Base-by-base conservation (phyloP, 306 rosid species). In the Trichosanthes truncata region DNA sequence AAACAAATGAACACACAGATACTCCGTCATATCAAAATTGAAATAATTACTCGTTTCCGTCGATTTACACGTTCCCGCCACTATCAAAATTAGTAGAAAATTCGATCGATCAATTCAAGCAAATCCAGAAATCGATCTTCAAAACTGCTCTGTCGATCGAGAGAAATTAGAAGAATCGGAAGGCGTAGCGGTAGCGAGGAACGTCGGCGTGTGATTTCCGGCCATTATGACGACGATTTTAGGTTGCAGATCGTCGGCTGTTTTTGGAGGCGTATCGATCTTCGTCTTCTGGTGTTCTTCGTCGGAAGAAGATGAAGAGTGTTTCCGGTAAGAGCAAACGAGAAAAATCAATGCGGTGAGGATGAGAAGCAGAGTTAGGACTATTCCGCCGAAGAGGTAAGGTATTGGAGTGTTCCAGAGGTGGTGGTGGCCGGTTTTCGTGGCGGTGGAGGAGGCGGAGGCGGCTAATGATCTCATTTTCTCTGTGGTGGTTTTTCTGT, bases 401-500 rank as follows among this genome's bases (percentile, higher is more conserved):
- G 96, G 99, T 15, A 89, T 67, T 41, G 98, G 96, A 23, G 99
- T 87, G 40, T 81, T 84, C 99, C 96, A 96, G 41, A 84, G 38
- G 73, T 68, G 82, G 81, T 55, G 36, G 74, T 46, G 46, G 79
- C 76, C 21, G 56, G 76, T 2, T 13, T 73, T 17, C 35, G 23
- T 21, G 82, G 77, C 18, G 72, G 80, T 1, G 77, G 66, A 18
- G 56, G 80, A 2, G n/a, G 67, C n/a, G 33, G n/a, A 13, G 36
- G 61, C 43, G 25, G 17, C 12, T 40, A 79, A 33, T 26, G 38
- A 21, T 36, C 77, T 79, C 35, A 46, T 43, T 15, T 14, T 10
- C 59, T 52, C 9, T 7, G 29, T 10, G 33, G 74, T 33, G 51
- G 17, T 46, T 46, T 40, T 12, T 13, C 15, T 73, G 60, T 74